These are phyloP conservation scores for Saitozyma podzolica DNA, from an alignment of 768 basidiomycete genomes.

Conservation along the genomic window DNA sequence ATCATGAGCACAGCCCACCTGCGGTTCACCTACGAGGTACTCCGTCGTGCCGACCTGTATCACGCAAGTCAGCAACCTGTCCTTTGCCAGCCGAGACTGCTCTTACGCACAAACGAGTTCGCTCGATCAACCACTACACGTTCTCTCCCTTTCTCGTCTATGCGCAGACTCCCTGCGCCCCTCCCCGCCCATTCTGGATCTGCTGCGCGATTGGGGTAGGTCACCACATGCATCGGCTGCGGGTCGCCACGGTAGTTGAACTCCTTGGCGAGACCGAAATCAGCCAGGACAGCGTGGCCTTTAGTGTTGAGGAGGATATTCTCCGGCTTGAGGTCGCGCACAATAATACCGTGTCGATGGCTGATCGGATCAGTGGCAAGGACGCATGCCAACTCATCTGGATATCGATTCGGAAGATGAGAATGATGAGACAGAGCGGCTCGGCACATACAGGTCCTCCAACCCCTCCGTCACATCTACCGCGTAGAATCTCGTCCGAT, in stretches of 20 bases:
- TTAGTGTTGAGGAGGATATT: conserved; percentile 84
- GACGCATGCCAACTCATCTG: background rate
- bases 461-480: conserved; percentile 94
- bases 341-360: conserved; percentile 91
- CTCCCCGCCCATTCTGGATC: conserved; percentile 38
- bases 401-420: background rate
- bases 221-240: conserved; percentile 22
- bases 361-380: conserved; percentile 17
- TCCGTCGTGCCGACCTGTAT: conserved; percentile 38
- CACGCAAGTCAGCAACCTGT: background rate
- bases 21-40: conserved; percentile 40
- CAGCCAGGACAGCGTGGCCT: conserved; percentile 94
- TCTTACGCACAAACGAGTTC: conserved; percentile 33
- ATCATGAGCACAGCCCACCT: background rate
- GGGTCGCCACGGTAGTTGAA: conserved; percentile 41
- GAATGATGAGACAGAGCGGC: background rate
- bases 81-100: background rate
- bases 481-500: conserved; percentile 93
- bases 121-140: conserved; percentile 30
- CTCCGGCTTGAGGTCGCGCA: conserved; percentile 95
- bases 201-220: conserved; percentile 25
- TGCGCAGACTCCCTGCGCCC: conserved; percentile 28
- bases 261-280: conserved; percentile 67
- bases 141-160: conserved; percentile 11
- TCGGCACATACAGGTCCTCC: conserved; percentile 65